Percentiles rank a stretch among this genome's conserved stretches.
Evolutionary conservation across 2,329 filamentous ascomycete species (phyloP).

Genomic region (Emergomyces pasteurianus): DNA sequence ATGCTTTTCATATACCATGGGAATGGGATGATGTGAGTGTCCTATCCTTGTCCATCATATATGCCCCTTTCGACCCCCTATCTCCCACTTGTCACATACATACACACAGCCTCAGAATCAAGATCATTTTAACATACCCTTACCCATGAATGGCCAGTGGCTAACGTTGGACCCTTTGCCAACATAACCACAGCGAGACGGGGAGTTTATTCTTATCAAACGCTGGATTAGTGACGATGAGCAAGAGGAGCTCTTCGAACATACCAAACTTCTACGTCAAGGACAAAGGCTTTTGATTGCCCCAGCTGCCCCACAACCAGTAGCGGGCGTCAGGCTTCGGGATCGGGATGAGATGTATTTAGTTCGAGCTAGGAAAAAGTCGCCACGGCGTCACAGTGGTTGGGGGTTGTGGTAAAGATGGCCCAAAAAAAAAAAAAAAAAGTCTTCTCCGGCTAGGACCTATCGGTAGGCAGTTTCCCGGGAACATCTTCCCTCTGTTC

Average conservation of each 20-base stretch:
- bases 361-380: constrained; percentile 33
- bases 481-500: not conserved
- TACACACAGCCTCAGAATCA: not conserved
- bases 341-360: constrained; percentile 35
- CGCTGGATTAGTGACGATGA: constrained; percentile 59
- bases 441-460: not conserved
- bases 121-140: not conserved
- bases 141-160: constrained; percentile 10
- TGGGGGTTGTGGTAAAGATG: not conserved
- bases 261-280: constrained; percentile 51
- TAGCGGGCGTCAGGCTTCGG: constrained; percentile 29
- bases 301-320: constrained; percentile 15
- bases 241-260: constrained; percentile 60
- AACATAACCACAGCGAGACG: constrained; percentile 39
- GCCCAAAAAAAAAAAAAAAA: too few species aligned
- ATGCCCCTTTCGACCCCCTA: constrained; percentile 17
- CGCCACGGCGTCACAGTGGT: constrained; percentile 14
- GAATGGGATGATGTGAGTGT: constrained; percentile 35
- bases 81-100: not conserved
- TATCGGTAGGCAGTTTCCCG: not conserved
- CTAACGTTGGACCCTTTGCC: constrained; percentile 1
- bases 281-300: constrained; percentile 35
- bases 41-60: not conserved
- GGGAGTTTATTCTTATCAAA: constrained; percentile 61
- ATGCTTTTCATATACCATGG: constrained; percentile 36